These are phyloP conservation scores for Penicillium sp. DNA, from an alignment of 2,329 filamentous ascomycete genomes.

Conservation along the genomic window DNA sequence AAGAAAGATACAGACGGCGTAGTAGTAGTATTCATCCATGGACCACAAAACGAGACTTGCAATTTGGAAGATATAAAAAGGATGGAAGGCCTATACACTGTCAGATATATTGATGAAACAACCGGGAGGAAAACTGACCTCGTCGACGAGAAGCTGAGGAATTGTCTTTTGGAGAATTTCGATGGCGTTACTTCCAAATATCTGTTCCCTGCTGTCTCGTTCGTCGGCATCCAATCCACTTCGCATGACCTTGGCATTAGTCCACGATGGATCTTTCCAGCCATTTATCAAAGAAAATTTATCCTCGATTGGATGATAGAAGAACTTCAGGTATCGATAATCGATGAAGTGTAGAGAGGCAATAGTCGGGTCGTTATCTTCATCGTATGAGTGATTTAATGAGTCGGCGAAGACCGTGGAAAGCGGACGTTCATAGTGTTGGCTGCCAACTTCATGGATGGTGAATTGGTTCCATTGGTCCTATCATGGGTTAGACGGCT, in stretches of 20 bases:
- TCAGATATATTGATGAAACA: constrained; percentile 11
- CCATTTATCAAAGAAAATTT: constrained; percentile 82
- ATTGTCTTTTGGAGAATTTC: constrained; percentile 89
- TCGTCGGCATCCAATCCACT: constrained; percentile 84
- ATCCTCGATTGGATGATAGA: constrained; percentile 83
- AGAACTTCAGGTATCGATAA: constrained; percentile 92
- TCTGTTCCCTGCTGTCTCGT: constrained; percentile 73
- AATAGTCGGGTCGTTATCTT: constrained; percentile 73
- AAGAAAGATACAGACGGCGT: constrained; percentile 88
- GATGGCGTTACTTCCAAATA: constrained; percentile 88
- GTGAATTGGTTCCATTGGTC: constrained; percentile 96
- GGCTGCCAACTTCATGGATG: constrained; percentile 65
- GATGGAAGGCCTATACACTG: constrained; percentile 72
- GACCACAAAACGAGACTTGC: constrained; percentile 94
- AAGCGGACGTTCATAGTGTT: constrained; percentile 60
- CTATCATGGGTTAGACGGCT: constrained; percentile 41
- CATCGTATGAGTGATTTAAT: constrained; percentile 60
- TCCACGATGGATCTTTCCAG: constrained; percentile 95
- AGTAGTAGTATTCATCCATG: constrained; percentile 95
- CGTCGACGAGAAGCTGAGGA: constrained; percentile 80
- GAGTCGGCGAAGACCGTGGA: constrained; percentile 56
- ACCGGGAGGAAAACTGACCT: constrained; percentile 52
- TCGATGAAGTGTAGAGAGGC: constrained; percentile 73
- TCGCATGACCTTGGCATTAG: constrained; percentile 69
- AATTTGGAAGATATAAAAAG: constrained; percentile 97